These are phyloP conservation scores for Cantharellus cinnabarinus DNA, from an alignment of 768 basidiomycete genomes.

Conservation along the genomic window DNA sequence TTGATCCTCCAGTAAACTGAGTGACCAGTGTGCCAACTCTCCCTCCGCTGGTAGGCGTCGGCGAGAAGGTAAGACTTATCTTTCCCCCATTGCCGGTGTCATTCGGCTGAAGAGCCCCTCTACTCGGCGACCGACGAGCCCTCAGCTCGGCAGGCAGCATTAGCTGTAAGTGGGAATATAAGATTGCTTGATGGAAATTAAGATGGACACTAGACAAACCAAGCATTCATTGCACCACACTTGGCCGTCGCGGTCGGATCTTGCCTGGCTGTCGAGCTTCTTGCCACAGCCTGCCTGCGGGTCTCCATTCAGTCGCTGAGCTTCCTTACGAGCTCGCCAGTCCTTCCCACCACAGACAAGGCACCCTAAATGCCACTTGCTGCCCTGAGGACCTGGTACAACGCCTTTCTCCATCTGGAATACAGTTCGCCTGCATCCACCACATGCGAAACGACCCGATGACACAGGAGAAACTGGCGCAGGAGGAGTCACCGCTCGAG, in stretches of 20 bases:
- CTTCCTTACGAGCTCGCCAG: not conserved
- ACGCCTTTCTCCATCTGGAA: slow-evolving; percentile 74
- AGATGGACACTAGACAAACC: slow-evolving; percentile 23
- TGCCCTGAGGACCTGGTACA: slow-evolving; percentile 65
- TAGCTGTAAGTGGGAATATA: not conserved
- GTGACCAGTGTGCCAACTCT: slow-evolving; percentile 16
- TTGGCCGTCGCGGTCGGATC: slow-evolving; percentile 41
- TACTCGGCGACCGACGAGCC: not conserved
- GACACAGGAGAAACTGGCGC: slow-evolving; percentile 14
- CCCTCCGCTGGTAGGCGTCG: not conserved
- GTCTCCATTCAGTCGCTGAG: slow-evolving; percentile 27
- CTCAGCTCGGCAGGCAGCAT: not conserved
- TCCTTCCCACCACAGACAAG: slow-evolving; percentile 50
- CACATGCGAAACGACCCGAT: slow-evolving; percentile 24
- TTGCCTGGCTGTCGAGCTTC: slow-evolving; percentile 64
- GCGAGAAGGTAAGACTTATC: not conserved
- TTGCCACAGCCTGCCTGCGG: slow-evolving; percentile 59
- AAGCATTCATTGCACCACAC: slow-evolving; percentile 76
- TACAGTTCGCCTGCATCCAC: slow-evolving; percentile 52
- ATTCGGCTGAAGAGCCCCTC: not conserved
- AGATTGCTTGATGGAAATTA: not conserved
- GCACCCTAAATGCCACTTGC: slow-evolving; percentile 60
- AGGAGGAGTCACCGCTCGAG: not conserved
- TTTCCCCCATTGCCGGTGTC: not conserved
- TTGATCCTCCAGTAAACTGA: slow-evolving; percentile 22